Evolutionary conservation across 495 filamentous ascomycete genomes (phyloP).

Genomic region (Annulohypoxylon bovei): DNA sequence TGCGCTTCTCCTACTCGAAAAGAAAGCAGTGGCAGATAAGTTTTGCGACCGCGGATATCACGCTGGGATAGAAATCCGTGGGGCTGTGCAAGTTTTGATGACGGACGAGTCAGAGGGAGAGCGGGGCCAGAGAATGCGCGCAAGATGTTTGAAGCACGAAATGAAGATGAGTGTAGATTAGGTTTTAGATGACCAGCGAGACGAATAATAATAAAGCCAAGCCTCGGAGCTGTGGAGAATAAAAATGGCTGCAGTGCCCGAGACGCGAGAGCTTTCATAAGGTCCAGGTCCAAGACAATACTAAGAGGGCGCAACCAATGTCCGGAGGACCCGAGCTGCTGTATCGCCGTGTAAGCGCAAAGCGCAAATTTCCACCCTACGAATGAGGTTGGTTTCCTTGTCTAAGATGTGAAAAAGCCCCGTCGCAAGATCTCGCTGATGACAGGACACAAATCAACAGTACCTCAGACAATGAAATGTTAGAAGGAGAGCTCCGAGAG

Average conservation of each 20-base stretch:
- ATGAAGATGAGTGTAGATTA: slow-evolving; percentile 12
- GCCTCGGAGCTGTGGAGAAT: slow-evolving; percentile 30
- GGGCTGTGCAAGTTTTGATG: slow-evolving; percentile 35
- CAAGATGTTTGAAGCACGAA: slow-evolving; percentile 11
- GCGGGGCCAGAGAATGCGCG: slow-evolving; percentile 32
- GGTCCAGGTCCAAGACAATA: slow-evolving; percentile 23
- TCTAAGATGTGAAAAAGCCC: slow-evolving; percentile 3
- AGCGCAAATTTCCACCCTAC: slow-evolving; percentile 6
- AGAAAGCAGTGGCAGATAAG: not conserved
- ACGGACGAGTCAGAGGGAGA: slow-evolving; percentile 17
- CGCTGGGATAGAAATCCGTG: slow-evolving; percentile 17
- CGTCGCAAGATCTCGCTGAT: slow-evolving; percentile 11
- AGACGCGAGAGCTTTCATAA: slow-evolving; percentile 34
- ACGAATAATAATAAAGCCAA: slow-evolving; percentile 14
- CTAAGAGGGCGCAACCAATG: slow-evolving; percentile 23
- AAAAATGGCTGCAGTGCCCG: slow-evolving; percentile 14
- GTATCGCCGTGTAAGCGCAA: slow-evolving; percentile 27
- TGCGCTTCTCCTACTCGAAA: slow-evolving; percentile 10
- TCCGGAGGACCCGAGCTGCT: slow-evolving; percentile 40
- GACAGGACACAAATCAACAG: slow-evolving; percentile 18
- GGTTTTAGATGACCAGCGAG: slow-evolving; percentile 10
- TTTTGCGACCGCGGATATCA: slow-evolving; percentile 13
- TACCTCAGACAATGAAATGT: slow-evolving; percentile 20
- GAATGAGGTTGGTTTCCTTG: slow-evolving; percentile 1
- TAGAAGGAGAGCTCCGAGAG: not conserved